Conservation (phyloP, 352 stramenopile genomes). For the Blastocystis sp. region DNA sequence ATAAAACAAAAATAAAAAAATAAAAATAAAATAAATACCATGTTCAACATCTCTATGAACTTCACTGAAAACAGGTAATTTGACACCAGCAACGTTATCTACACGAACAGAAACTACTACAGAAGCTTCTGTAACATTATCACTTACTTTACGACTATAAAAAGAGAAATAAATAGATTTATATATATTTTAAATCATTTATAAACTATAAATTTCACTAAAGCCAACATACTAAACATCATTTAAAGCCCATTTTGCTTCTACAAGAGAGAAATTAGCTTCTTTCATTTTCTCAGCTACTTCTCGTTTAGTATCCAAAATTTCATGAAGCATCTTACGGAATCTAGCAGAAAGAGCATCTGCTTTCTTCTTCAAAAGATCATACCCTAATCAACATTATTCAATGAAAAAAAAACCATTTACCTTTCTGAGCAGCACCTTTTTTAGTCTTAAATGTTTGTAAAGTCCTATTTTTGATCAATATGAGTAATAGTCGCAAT, state of each 20-base stretch:
- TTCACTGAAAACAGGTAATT: constrained; percentile 85
- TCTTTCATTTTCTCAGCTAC: constrained; percentile 38
- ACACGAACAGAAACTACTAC: constrained; percentile 83
- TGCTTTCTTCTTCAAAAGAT: constrained; percentile 86
- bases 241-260: constrained; percentile 87
- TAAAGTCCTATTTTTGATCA: constrained; percentile 49
- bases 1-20: too few species aligned
- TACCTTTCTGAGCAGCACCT: constrained; percentile 62
- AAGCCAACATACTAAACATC: constrained; percentile 68
- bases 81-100: constrained; percentile 95
- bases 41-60: constrained; percentile 19
- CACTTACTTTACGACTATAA: constrained; percentile 62
- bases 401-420: not conserved
- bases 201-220: constrained; percentile 6
- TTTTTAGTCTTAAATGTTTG: constrained; percentile 60
- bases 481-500: not conserved
- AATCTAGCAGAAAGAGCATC: constrained; percentile 91
- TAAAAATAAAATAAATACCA: not conserved
- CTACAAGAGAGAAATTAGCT: constrained; percentile 76
- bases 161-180: constrained; percentile 25
- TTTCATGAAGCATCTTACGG: constrained; percentile 63
- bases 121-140: constrained; percentile 76
- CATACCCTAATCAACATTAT: constrained; percentile 52
- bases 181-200: not conserved
- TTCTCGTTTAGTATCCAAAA: constrained; percentile 59